Evolutionary conservation across 352 stramenopile genomes (phyloP).

Genomic region (Phytophthora gonapodyides): DNA sequence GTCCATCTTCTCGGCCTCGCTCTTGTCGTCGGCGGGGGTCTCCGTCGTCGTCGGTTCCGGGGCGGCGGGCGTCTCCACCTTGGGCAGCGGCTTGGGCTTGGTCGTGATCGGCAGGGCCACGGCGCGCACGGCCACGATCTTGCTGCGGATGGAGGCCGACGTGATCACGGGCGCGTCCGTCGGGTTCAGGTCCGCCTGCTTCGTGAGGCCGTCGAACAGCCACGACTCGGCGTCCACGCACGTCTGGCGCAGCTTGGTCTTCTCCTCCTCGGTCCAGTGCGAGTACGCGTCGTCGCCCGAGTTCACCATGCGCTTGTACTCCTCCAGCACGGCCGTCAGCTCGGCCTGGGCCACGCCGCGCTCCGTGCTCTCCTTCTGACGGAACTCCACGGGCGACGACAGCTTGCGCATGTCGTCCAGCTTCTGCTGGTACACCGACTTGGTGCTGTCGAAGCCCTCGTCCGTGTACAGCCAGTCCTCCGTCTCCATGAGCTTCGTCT

Average conservation of each 20-base stretch:
- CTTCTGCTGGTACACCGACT: slow-evolving; percentile 97
- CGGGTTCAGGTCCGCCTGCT: slow-evolving; percentile 89
- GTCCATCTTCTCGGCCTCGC: slow-evolving; percentile 84
- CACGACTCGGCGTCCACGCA: slow-evolving; percentile 92
- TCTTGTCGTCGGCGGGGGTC: slow-evolving; percentile 39
- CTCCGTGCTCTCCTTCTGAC: slow-evolving; percentile 91
- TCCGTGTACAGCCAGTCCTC: slow-evolving; percentile 99
- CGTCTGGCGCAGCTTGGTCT: slow-evolving; percentile 91
- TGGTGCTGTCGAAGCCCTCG: slow-evolving; percentile 98
- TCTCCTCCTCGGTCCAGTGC: slow-evolving; percentile 97
- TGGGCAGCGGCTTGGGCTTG: slow-evolving; percentile 94
- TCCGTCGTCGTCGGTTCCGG: slow-evolving; percentile 50
- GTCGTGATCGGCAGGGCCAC: slow-evolving; percentile 94
- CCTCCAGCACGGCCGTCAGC: slow-evolving; percentile 93
- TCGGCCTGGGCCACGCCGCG: slow-evolving; percentile 88
- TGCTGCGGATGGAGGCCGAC: slow-evolving; percentile 87
- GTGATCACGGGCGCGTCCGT: slow-evolving; percentile 94
- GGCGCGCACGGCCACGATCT: slow-evolving; percentile 90
- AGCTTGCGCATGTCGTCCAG: slow-evolving; percentile 94
- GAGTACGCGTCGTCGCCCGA: slow-evolving; percentile 93
- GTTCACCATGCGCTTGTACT: slow-evolving; percentile 96
- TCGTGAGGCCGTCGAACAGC: slow-evolving; percentile 96
- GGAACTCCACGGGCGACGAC: slow-evolving; percentile 93
- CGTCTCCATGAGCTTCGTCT: slow-evolving; percentile 87
- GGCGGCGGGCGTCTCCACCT: slow-evolving; percentile 68